phyloP scores from a whole-genome alignment of 257 asterid species.

The Petunia secreta region DNA sequence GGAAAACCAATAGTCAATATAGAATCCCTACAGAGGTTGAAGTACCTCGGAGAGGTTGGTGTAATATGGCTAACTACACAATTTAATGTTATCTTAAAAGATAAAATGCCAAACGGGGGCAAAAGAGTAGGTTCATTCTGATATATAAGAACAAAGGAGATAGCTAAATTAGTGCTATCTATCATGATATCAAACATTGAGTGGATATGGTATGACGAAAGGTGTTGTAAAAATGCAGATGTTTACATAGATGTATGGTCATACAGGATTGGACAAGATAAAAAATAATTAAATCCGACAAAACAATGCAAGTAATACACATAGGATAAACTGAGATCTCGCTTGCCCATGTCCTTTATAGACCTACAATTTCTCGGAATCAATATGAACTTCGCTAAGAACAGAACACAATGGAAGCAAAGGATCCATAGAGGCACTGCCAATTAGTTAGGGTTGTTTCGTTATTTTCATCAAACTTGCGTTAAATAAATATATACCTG shows the following conservation, averaged over 20 bases:
- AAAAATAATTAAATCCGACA: neutral
- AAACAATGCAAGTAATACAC: neutral
- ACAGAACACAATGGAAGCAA: neutral
- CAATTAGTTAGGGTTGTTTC: neutral
- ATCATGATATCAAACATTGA: neutral
- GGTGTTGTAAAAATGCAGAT: neutral
- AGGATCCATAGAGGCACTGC: neutral
- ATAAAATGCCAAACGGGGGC: too few relatives aligned
- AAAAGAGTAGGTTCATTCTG: neutral
- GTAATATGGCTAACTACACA: too few relatives aligned
- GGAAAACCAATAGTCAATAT: too few relatives aligned
- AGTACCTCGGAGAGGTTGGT: too few relatives aligned
- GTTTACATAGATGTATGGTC: neutral
- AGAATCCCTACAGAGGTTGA: too few relatives aligned
- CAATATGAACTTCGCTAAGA: neutral
- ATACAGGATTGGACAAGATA: neutral
- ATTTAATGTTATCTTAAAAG: too few relatives aligned
- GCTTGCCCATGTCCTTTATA: neutral
- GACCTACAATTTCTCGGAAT: neutral
- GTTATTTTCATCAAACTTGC: neutral
- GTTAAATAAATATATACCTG: neutral
- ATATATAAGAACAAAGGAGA: neutral
- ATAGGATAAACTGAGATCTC: neutral
- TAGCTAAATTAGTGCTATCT: neutral
- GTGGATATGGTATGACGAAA: too few relatives aligned